Evolutionary conservation across 345 rosid species (phyloP).

Genomic region (Cardiospermum halicacabum): DNA sequence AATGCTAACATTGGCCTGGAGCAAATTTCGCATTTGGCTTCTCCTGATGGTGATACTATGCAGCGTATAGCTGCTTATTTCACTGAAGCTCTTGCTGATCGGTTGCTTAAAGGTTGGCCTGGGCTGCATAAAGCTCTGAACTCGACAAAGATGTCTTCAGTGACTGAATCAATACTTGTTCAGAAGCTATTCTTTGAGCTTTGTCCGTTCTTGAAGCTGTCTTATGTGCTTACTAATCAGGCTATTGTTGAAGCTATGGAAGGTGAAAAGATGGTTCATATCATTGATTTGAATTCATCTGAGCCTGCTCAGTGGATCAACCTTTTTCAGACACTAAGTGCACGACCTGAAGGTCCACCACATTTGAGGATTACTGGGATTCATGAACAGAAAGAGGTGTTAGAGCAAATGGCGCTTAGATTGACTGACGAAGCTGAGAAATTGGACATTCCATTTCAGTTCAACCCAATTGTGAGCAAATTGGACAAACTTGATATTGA

Average conservation of each 20-base stretch:
- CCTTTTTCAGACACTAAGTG: slow-evolving; percentile 50
- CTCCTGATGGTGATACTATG: slow-evolving; percentile 66
- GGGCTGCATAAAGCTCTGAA: slow-evolving; percentile 68
- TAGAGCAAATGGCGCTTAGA: slow-evolving; percentile 56
- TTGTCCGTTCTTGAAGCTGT: slow-evolving; percentile 58
- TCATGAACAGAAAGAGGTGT: slow-evolving; percentile 56
- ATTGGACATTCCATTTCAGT: slow-evolving; percentile 66
- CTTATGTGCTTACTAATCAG: slow-evolving; percentile 59
- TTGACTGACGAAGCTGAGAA: slow-evolving; percentile 68
- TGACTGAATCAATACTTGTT: slow-evolving; percentile 45
- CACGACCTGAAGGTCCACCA: slow-evolving; percentile 66
- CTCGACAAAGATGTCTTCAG: slow-evolving; percentile 42
- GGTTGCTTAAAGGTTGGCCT: slow-evolving; percentile 66
- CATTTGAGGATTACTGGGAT: slow-evolving; percentile 70
- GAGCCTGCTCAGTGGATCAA: slow-evolving; percentile 80
- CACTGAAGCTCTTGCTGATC: slow-evolving; percentile 61
- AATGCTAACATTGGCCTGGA: slow-evolving; percentile 57
- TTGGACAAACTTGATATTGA: slow-evolving; percentile 52
- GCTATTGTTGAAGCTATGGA: slow-evolving; percentile 71
- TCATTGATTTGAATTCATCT: slow-evolving; percentile 53
- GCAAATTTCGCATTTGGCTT: slow-evolving; percentile 61
- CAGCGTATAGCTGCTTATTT: slow-evolving; percentile 76
- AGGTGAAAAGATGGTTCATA: slow-evolving; percentile 69
- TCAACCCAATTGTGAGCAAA: slow-evolving; percentile 52
- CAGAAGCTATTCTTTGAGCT: slow-evolving; percentile 67